A percentile compares a stretch with the other conserved stretches of the same genome.
phyloP scores from a whole-genome alignment of 768 basidiomycete species.

The Boletus sensibilis region DNA sequence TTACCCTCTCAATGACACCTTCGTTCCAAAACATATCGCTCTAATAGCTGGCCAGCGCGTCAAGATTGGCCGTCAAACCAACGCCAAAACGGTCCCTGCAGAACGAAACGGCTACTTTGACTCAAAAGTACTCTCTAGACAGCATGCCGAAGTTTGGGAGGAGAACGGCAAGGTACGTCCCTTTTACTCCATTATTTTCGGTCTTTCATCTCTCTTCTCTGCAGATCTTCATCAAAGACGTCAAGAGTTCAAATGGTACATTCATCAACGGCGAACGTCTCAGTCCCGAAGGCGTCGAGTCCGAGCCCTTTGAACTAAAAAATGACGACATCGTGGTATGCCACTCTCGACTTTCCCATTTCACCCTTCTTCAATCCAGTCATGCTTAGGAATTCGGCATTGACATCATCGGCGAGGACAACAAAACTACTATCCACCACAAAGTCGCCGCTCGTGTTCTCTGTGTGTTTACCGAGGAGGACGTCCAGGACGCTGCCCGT shows the following conservation, averaged over 20 bases:
- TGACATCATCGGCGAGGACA: conserved; percentile 98
- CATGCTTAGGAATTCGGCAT: conserved; percentile 89
- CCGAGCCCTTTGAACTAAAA: conserved; percentile 91
- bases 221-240: conserved; percentile 97
- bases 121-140: conserved; percentile 88
- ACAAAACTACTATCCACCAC: conserved; percentile 96
- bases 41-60: conserved; percentile 63
- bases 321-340: conserved; percentile 94
- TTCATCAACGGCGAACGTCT: conserved; percentile 97
- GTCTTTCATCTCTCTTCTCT: conserved; percentile 11
- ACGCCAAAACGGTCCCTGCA: conserved; percentile 88
- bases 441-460: conserved; percentile 95
- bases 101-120: conserved; percentile 98
- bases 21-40: conserved; percentile 92
- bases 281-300: conserved; percentile 85
- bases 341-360: conserved; percentile 13
- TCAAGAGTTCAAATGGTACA: conserved; percentile 96
- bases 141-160: conserved; percentile 99
- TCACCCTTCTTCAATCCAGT: conserved; percentile 7
- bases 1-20: conserved; percentile 93
- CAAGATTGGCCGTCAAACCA: conserved; percentile 95
- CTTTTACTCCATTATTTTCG: background rate
- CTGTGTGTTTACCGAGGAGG: conserved; percentile 84
- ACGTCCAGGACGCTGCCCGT: conserved; percentile 71
- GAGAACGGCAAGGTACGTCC: conserved; percentile 74